Evolutionary conservation across 1,284 basidiomycete species (phyloP).

Genomic region (Pterulicium gracile): DNA sequence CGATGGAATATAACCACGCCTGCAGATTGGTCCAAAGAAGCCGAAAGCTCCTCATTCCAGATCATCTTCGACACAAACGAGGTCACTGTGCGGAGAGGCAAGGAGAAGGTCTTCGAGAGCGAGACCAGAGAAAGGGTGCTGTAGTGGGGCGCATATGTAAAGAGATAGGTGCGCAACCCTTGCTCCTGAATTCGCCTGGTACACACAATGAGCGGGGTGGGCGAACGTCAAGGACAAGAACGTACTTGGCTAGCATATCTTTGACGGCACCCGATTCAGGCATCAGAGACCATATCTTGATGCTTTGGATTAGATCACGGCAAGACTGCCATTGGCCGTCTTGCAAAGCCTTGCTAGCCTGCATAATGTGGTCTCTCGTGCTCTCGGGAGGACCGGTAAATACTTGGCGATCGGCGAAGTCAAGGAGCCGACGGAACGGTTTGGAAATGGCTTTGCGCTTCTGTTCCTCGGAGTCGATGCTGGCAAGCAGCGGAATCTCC

Average conservation of each 20-base stretch:
- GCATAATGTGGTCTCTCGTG: constrained; percentile 98
- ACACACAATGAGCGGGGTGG: constrained; percentile 9
- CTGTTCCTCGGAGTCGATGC: constrained; percentile 88
- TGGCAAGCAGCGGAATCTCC: constrained; percentile 92
- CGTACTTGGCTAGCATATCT: constrained; percentile 87
- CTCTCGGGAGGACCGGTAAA: constrained; percentile 99
- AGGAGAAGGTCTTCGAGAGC: constrained; percentile 81
- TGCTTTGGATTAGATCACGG: constrained; percentile 84
- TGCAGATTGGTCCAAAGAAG: constrained; percentile 85
- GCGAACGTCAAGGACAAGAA: constrained; percentile 10
- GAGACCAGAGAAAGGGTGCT: constrained; percentile 82
- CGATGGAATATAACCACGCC: constrained; percentile 86
- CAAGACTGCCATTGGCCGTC: constrained; percentile 97
- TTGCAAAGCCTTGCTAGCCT: constrained; percentile 94
- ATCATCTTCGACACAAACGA: constrained; percentile 98
- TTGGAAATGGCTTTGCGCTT: constrained; percentile 89
- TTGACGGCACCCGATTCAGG: constrained; percentile 84
- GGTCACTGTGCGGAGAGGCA: constrained; percentile 73
- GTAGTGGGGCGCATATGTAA: constrained; percentile 97
- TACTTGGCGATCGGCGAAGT: constrained; percentile 95
- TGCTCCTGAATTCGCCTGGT: constrained; percentile 93
- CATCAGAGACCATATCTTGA: constrained; percentile 98
- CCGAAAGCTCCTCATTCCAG: constrained; percentile 93
- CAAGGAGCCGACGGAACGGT: constrained; percentile 89
- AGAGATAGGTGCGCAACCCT: constrained; percentile 92